phyloP scores from a whole-genome alignment of 306 rosid species.

The Pterocarpus santalinus region DNA sequence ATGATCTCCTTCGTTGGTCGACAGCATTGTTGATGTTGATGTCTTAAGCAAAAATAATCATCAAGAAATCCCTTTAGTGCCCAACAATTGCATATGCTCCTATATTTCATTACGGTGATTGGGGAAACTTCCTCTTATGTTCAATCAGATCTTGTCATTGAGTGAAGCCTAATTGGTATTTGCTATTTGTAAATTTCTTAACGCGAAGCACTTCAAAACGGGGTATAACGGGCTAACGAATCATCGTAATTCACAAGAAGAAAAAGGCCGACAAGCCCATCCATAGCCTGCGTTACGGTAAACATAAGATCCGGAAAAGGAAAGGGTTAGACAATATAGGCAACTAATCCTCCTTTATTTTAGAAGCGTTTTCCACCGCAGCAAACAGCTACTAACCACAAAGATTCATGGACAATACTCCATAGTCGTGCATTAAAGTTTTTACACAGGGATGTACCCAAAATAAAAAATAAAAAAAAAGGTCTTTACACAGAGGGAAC shows the following conservation, averaged over 20 bases:
- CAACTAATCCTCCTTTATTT: background rate
- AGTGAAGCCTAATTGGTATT: background rate
- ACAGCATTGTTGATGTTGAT: too few species aligned
- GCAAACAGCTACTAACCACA: background rate
- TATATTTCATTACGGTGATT: too few species aligned
- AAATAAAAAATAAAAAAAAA: too few species aligned
- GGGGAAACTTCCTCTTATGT: background rate
- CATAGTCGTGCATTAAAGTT: background rate
- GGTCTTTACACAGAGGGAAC: background rate
- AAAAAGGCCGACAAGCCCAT: background rate
- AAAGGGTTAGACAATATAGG: background rate
- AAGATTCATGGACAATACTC: background rate
- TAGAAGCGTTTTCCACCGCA: constrained; percentile 2
- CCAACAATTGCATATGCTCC: background rate
- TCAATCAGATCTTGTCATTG: background rate
- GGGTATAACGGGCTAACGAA: background rate
- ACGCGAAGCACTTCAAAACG: background rate
- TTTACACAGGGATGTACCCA: too few species aligned
- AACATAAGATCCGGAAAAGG: background rate
- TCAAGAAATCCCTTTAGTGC: background rate
- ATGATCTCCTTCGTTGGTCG: too few species aligned
- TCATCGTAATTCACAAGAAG: background rate
- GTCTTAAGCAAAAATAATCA: background rate
- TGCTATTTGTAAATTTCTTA: background rate
- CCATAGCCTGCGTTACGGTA: constrained; percentile 6